Evolutionary conservation across 768 basidiomycete species (phyloP), one percentile per base, ranked within the genome.

Genomic region (Gymnopilus junonius): DNA sequence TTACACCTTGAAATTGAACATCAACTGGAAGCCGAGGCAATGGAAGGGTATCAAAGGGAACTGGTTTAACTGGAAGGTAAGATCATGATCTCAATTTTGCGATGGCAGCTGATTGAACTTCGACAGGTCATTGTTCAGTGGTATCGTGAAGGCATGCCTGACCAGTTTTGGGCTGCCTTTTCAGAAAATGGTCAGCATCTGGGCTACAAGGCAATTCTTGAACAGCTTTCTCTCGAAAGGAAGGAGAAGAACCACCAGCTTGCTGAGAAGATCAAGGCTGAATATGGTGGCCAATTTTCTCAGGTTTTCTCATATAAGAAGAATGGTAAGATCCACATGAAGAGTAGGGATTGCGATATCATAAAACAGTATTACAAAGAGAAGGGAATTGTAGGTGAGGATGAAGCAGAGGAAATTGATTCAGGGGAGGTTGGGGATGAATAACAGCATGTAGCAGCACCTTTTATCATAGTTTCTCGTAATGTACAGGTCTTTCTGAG

Each of bases 51-150:
- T 65, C 15, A 75, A 74, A 56, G 60, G 50, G 12, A 63, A 62
- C 5, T 75, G 69, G 68, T 59, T 48, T 17, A 56, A 71, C 8
- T 74, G 73, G 73, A 64, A 64, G 69, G 75, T 72, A 53, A 6
- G 25, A 17, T 3, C 43, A 29, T 42, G n/a, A n/a, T n/a, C n/a
- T n/a, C n/a, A n/a, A n/a, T n/a, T n/a, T n/a, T n/a, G n/a, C n/a
- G n/a, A n/a, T 40, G 8, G 37, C 37, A 37, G 17, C 37, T 37
- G 37, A 37, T 3, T 37, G 37, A 17, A 10, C 37, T 8, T 29
- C 23, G 31, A 35, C 29, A 35, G 45, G 23, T 58, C 32, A 32
- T 62, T 3, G 31, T 48, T 23, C 12, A 17, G 15, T 17, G 43
- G 25, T 59, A 53, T 23, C 34, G 62, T 11, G 20, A 29, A 21